These are phyloP conservation scores for Sapria himalayana DNA, from an alignment of 345 rosid genomes.

Conservation along the genomic window DNA sequence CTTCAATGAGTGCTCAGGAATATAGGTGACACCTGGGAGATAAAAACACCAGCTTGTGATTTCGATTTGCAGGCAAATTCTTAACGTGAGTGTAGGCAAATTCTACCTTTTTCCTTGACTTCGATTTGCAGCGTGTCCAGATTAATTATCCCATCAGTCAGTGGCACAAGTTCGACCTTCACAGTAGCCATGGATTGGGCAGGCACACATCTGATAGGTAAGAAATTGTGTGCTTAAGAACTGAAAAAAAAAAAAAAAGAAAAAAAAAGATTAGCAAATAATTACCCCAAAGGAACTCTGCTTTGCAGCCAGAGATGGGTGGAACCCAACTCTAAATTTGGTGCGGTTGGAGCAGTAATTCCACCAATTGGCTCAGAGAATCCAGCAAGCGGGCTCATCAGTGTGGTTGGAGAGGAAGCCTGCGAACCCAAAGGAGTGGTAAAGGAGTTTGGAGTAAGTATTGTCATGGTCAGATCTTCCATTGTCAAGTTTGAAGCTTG, in stretches of 20 bases:
- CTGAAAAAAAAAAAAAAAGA: slow-evolving; percentile 6
- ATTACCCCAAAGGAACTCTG: slow-evolving; percentile 93
- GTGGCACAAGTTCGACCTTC: slow-evolving; percentile 79
- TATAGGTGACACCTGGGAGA: slow-evolving; percentile 61
- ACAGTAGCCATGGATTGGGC: slow-evolving; percentile 71
- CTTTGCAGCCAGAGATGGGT: slow-evolving; percentile 96
- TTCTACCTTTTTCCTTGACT: slow-evolving; percentile 81
- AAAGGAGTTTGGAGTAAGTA: slow-evolving; percentile 88
- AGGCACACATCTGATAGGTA: slow-evolving; percentile 59
- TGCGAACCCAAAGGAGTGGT: slow-evolving; percentile 66
- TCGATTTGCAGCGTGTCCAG: slow-evolving; percentile 71
- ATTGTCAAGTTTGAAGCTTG: slow-evolving; percentile 90
- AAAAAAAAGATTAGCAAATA: slow-evolving; percentile 4
- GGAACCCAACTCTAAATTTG: slow-evolving; percentile 48
- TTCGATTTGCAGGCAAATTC: too few relatives aligned
- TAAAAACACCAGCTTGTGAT: not conserved
- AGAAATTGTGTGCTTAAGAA: slow-evolving; percentile 3
- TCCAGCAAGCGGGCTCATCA: slow-evolving; percentile 43
- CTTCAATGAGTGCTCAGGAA: slow-evolving; percentile 73
- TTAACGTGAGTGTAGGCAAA: too few relatives aligned
- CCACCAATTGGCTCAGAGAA: slow-evolving; percentile 36
- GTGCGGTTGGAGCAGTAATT: slow-evolving; percentile 31
- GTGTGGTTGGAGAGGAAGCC: slow-evolving; percentile 47
- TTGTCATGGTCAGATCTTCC: slow-evolving; percentile 71
- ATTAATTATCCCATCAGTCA: slow-evolving; percentile 94